Conservation (phyloP, 2,329 filamentous ascomycete species). For the Fusarium phyllophilum region DNA sequence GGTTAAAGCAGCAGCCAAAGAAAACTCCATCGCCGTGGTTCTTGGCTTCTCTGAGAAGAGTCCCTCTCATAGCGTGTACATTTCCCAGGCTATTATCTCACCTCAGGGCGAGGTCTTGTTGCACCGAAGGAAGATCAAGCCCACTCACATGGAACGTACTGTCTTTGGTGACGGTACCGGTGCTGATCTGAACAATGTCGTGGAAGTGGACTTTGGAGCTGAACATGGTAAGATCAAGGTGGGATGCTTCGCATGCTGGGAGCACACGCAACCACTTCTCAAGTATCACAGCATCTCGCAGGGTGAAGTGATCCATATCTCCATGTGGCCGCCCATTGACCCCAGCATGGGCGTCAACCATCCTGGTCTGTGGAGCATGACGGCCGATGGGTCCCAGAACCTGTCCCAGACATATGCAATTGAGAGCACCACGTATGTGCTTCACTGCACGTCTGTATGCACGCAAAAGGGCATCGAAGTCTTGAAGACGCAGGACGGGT, state of each 20-base stretch:
- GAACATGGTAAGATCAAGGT: constrained; percentile 47
- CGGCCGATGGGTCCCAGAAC: constrained; percentile 50
- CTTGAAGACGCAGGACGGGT: constrained; percentile 53
- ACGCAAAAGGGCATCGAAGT: constrained; percentile 54
- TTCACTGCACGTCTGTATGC: constrained; percentile 50
- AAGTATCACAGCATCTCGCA: constrained; percentile 58
- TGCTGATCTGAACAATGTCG: constrained; percentile 53
- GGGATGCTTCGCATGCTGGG: constrained; percentile 61
- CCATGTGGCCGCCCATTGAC: constrained; percentile 56
- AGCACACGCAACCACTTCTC: constrained; percentile 61
- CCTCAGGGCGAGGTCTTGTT: constrained; percentile 52
- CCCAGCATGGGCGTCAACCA: constrained; percentile 30
- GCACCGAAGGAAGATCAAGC: constrained; percentile 61
- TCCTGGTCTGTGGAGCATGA: constrained; percentile 46
- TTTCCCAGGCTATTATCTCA: constrained; percentile 57
- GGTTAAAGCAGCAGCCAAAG: constrained; percentile 48
- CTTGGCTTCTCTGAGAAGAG: constrained; percentile 57
- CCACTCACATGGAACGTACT: constrained; percentile 63
- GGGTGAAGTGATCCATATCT: constrained; percentile 58
- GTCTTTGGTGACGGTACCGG: constrained; percentile 59
- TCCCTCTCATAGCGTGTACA: constrained; percentile 52
- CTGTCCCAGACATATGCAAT: constrained; percentile 66
- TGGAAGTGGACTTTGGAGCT: constrained; percentile 50
- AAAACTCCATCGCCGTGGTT: constrained; percentile 53
- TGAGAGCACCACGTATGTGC: constrained; percentile 64